Evolutionary conservation across 257 asterid species (phyloP).

Genomic region (Echium plantagineum): DNA sequence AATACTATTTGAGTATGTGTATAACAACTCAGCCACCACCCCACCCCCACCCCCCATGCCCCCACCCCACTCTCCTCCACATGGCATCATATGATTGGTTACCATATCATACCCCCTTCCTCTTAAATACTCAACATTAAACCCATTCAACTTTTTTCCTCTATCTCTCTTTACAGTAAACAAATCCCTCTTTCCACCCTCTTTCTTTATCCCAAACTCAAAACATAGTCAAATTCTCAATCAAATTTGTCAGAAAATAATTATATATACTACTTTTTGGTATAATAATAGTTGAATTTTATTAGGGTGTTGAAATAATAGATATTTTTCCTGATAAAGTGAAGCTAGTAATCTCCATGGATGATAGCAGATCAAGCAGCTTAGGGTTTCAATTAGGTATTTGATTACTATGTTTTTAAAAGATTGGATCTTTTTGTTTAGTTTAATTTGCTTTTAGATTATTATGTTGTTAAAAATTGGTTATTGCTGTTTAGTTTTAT

Average conservation of each 20-base stretch:
- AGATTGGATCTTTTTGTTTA: background rate
- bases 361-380: conserved; percentile 14
- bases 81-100: conserved; percentile 4
- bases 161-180: too few species aligned
- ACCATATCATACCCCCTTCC: background rate
- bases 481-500: too few species aligned
- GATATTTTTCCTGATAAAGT: conserved; percentile 2
- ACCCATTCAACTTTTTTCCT: background rate
- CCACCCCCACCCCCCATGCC: too few species aligned
- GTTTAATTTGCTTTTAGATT: conserved; percentile 10
- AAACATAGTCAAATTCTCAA: background rate
- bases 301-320: background rate
- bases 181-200: background rate
- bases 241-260: background rate
- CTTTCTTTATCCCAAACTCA: background rate
- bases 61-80: background rate
- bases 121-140: background rate
- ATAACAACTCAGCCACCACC: too few species aligned
- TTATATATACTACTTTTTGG: background rate
- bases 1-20: too few species aligned
- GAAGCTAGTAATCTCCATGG: conserved; percentile 6
- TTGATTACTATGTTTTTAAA: background rate
- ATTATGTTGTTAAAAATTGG: too few species aligned
- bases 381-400: conserved; percentile 17
- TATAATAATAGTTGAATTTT: background rate